phyloP scores from a whole-genome alignment of 331 rosid species.

The Arachis monticola region DNA sequence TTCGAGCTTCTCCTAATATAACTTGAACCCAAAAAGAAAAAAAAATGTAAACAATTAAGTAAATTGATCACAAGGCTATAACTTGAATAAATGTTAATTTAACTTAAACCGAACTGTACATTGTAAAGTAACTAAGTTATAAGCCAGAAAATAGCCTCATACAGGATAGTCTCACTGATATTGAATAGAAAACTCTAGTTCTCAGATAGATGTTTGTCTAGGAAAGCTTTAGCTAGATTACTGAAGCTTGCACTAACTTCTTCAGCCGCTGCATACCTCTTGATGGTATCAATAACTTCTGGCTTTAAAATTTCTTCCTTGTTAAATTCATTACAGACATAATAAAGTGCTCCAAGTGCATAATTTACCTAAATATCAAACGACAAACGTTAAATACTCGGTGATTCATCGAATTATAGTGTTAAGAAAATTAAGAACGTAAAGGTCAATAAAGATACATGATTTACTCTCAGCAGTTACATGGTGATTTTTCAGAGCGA shows the following conservation, averaged over 20 bases:
- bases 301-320: slow-evolving; percentile 73
- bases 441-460: slow-evolving; percentile 18
- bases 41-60: no score
- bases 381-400: neutral
- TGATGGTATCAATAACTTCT: slow-evolving; percentile 74
- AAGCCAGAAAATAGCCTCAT: slow-evolving; percentile 12
- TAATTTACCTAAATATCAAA: slow-evolving; percentile 65
- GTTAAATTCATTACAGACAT: slow-evolving; percentile 65
- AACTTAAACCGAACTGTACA: slow-evolving; percentile 1
- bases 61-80: neutral
- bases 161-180: slow-evolving; percentile 4
- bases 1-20: no score
- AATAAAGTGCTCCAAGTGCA: slow-evolving; percentile 82
- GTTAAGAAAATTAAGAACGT: slow-evolving; percentile 26
- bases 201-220: slow-evolving; percentile 62
- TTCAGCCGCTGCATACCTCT: slow-evolving; percentile 81
- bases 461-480: neutral
- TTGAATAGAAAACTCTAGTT: slow-evolving; percentile 29
- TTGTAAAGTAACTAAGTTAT: neutral
- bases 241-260: slow-evolving; percentile 75
- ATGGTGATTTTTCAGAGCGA: slow-evolving; percentile 4
- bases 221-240: slow-evolving; percentile 80
- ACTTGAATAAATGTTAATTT: neutral
- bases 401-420: slow-evolving; percentile 14
- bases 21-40: no score